Evolutionary conservation across 805 yeast genomes (phyloP), one percentile per base, ranked within the genome.

Genomic region (Myxozyma udenii): DNA sequence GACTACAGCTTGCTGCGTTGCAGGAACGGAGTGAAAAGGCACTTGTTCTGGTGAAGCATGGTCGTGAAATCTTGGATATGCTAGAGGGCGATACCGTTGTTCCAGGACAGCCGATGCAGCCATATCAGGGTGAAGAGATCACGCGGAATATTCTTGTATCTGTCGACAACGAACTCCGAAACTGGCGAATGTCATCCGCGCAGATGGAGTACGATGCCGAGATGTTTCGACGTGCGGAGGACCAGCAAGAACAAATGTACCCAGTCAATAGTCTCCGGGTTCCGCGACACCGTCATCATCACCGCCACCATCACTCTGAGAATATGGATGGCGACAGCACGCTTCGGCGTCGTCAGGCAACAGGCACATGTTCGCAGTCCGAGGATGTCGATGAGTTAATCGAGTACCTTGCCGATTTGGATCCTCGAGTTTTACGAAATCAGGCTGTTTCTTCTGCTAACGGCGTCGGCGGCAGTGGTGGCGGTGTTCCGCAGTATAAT

Each of bases 31-130:
- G 95, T 57, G 95, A 87, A 74, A 87, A 86, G 72, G 78, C 83
- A 62, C 91, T 93, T 50, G 75, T 87, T 64, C 84, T 87, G 71
- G 91, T 95, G 48, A 91, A 93, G 56, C 85, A 87, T 75, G 95
- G 95, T 73, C 85, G 85, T 74, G 93, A 91, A 28, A 71, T 87
- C 53, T 76, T 87, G 66, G 91, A 85, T 73, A 77, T 87, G 67
- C 76, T 87, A 67, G 95, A 86, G 66, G 47, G 45, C n/a, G 45
- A 28, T 25, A 44, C 41, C 3, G 22, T 37, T 16, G 42, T 48
- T n/a, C 57, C 57, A 16, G 57, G 57, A 3, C 51, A 53, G 30
- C 16, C 40, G 3, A 19, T 39, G 24, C 50, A 39, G 1, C 46
- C 36, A 4, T 52, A 52, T 28, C 33, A 30, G n/a, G 54, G 48